These are phyloP conservation scores for Phytopythium litorale DNA, from an alignment of 352 stramenopile species.

Conservation along the genomic window DNA sequence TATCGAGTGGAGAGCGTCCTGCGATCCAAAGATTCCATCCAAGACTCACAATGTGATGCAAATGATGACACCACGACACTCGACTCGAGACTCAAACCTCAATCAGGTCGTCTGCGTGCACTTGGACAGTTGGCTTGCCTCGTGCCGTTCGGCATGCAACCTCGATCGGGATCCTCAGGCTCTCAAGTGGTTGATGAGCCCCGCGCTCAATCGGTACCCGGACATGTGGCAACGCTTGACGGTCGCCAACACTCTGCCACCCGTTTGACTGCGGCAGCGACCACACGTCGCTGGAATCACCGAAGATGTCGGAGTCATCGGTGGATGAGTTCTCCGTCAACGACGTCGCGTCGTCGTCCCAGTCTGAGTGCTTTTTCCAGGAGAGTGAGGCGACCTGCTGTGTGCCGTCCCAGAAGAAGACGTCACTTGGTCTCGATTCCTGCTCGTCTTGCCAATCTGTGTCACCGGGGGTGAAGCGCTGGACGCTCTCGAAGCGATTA, in stretches of 20 bases:
- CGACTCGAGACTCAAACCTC: constrained; percentile 27
- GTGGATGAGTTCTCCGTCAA: constrained; percentile 33
- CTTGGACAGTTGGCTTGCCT: constrained; percentile 22
- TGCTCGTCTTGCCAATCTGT: neutral
- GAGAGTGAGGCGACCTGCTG: constrained; percentile 15
- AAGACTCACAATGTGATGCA: neutral
- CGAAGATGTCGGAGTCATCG: constrained; percentile 16
- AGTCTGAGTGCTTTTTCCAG: constrained; percentile 12
- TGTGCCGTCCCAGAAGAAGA: constrained; percentile 32
- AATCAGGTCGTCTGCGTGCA: constrained; percentile 53
- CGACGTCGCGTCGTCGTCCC: constrained; percentile 20
- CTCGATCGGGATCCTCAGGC: constrained; percentile 19
- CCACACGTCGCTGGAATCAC: constrained; percentile 25
- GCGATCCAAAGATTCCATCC: neutral
- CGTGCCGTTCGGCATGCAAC: constrained; percentile 10
- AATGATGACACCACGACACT: neutral
- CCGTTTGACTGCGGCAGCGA: constrained; percentile 19
- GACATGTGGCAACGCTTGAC: constrained; percentile 14
- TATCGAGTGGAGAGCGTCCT: constrained; percentile 58
- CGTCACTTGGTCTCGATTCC: constrained; percentile 9
- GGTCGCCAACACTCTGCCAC: constrained; percentile 45
- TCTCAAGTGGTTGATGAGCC: constrained; percentile 14
- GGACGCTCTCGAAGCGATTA: neutral
- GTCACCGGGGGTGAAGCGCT: neutral
- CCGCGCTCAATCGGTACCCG: constrained; percentile 12